Evolutionary conservation across 164 flowering plant genomes (phyloP).

Genomic region (Chloranthus sessilifolius): DNA sequence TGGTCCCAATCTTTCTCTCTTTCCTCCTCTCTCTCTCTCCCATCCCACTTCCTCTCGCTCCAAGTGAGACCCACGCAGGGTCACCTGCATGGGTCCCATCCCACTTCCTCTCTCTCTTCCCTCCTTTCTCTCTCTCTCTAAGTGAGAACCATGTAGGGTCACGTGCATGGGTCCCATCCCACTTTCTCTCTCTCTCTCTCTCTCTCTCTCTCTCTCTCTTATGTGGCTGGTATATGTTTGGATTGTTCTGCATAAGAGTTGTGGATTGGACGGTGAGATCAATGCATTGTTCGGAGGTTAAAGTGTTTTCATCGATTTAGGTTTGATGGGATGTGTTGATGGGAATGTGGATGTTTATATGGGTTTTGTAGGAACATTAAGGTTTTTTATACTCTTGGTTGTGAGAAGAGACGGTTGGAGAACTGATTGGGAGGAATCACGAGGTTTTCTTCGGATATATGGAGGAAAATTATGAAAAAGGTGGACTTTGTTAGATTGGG

Average conservation of each 20-base stretch:
- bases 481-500: conserved; percentile 44
- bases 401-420: conserved; percentile 42
- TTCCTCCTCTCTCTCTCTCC: too few species aligned
- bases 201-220: too few species aligned
- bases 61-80: too few species aligned
- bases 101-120: too few species aligned
- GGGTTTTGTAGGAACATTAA: conserved; percentile 54
- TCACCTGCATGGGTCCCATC: too few species aligned
- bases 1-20: too few species aligned
- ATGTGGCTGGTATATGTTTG: conserved; percentile 49
- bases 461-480: conserved; percentile 41
- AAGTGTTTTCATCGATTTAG: conserved; percentile 41
- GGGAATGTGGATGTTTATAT: conserved; percentile 49
- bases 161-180: too few species aligned
- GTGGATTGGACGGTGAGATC: too few species aligned
- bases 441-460: conserved; percentile 32
- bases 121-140: too few species aligned
- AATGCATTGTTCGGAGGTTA: conserved; percentile 39
- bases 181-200: too few species aligned
- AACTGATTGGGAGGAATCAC: conserved; percentile 35
- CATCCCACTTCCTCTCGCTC: too few species aligned
- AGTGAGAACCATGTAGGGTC: too few species aligned
- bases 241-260: conserved; percentile 32
- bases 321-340: conserved; percentile 27
- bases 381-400: conserved; percentile 54